phyloP scores from a whole-genome alignment of 1,139 yeast species.

The Magnusiomyces paraingens region DNA sequence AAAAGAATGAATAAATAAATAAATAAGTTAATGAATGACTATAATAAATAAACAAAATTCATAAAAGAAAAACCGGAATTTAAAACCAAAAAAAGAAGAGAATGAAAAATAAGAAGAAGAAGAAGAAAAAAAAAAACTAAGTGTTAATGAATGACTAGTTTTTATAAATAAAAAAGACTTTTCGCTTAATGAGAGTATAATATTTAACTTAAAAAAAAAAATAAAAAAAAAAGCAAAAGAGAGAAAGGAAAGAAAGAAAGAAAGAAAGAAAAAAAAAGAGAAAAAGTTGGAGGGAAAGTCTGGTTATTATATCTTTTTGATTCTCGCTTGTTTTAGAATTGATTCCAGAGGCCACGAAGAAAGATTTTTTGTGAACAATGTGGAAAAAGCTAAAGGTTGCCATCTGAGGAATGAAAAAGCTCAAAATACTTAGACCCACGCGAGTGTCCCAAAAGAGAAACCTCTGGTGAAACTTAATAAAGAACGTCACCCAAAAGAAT shows the following conservation, averaged over 20 bases:
- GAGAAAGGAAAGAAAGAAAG: background rate
- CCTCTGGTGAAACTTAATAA: background rate
- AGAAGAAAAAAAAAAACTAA: background rate
- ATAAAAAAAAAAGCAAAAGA: background rate
- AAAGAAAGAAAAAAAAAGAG: background rate
- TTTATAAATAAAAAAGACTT: too few species aligned
- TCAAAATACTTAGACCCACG: background rate
- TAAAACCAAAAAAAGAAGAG: slow-evolving; percentile 4
- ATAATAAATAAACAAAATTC: background rate
- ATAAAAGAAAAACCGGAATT: background rate
- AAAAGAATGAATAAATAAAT: background rate
- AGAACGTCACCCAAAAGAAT: background rate
- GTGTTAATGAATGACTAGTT: background rate
- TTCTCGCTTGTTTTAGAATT: too few species aligned
- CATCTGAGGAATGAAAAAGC: background rate
- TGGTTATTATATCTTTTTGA: background rate
- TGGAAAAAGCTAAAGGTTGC: background rate
- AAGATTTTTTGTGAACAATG: background rate
- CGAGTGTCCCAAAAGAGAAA: background rate
- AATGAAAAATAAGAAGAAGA: background rate
- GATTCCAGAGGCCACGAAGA: too few species aligned
- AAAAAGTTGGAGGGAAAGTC: background rate
- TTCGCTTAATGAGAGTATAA: too few species aligned
- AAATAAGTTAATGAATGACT: background rate
- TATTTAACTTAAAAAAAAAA: background rate